Conservation (phyloP, 768 basidiomycete genomes). For the Rossbeevera mucosa region DNA sequence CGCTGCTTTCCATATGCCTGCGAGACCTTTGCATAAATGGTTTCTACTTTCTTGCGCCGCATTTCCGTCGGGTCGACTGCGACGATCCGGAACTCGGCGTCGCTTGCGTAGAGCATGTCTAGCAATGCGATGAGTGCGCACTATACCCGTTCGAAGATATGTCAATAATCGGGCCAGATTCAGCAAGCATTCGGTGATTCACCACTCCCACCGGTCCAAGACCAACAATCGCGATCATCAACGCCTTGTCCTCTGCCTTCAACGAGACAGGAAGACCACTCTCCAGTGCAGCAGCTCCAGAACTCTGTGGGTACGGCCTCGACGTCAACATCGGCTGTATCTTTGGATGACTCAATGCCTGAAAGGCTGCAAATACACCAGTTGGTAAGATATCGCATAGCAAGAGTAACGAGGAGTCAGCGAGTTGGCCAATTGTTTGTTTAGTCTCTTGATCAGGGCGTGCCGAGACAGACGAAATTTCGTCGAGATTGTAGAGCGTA, state of each 20-base stretch:
- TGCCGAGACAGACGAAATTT: slow-evolving; percentile 30
- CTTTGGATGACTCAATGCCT: slow-evolving; percentile 71
- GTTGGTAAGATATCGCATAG: slow-evolving; percentile 79
- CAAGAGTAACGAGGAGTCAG: slow-evolving; percentile 65
- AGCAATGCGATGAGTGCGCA: slow-evolving; percentile 63
- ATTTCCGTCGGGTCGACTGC: slow-evolving; percentile 58
- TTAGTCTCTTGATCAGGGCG: slow-evolving; percentile 29
- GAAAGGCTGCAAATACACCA: slow-evolving; percentile 70
- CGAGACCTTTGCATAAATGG: slow-evolving; percentile 50
- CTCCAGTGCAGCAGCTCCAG: slow-evolving; percentile 6
- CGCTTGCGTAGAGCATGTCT: slow-evolving; percentile 48
- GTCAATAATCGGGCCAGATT: background rate
- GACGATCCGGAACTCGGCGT: slow-evolving; percentile 50
- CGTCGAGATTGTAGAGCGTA: slow-evolving; percentile 61
- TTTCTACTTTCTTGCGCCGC: slow-evolving; percentile 56
- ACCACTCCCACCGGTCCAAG: slow-evolving; percentile 77
- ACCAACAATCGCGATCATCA: slow-evolving; percentile 67
- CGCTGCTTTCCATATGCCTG: slow-evolving; percentile 30
- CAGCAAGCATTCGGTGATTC: slow-evolving; percentile 10
- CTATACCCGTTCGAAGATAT: slow-evolving; percentile 20
- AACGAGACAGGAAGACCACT: slow-evolving; percentile 22
- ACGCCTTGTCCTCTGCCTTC: slow-evolving; percentile 42
- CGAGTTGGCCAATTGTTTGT: slow-evolving; percentile 38
- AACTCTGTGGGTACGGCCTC: slow-evolving; percentile 50
- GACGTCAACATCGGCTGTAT: slow-evolving; percentile 55